Evolutionary conservation across 208 protist genomes (phyloP), one percentile per base, ranked within the genome.

Genomic region (Giardia duodenalis): DNA sequence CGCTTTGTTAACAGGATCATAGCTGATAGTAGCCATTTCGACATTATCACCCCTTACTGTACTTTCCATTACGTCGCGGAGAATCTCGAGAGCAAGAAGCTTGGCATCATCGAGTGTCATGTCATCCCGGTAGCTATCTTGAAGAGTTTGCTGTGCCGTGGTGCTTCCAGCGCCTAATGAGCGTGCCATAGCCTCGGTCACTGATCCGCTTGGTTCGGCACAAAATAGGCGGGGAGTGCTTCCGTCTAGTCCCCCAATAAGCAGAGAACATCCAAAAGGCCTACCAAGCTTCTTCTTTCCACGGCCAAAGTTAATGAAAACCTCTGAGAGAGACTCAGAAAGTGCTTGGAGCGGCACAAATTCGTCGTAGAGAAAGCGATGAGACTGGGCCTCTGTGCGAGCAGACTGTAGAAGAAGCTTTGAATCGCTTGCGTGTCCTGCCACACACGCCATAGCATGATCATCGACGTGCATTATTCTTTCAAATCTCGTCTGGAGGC

Each of bases 201-300:
- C 57, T 39, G 57, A 76, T 30, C 57, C 57, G 57, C 57, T 76
- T 76, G 57, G 57, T 30, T 76, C 57, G 10, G 57, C 30, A 30
- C 57, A 76, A 76, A 39, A 76, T 76, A 76, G 57, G 30, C 19
- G 10, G 19, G 57, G 57, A 10, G 10, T 76, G 30, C 30, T 30
- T 30, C 57, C 57, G 30, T 76, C 57, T 10, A 76, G 30, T 10
- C 57, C 57, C 10, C 57, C 57, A 30, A 76, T 76, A 76, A 76
- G 57, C 19, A 76, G 57, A 76, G 57, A 76, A 76, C 57, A 76
- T 30, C 57, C 57, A 76, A 76, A 76, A 10, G 57, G 57, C 30
- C 57, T 76, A 76, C 57, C 57, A 30, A 76, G 57, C 57, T 76
- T 76, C 57, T 76, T 76, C 57, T 76, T 76, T 30, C 57, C 57